A percentile compares a stretch with the other conserved stretches of the same genome.
Conservation (phyloP, 345 rosid genomes). For the Salix purpurea region DNA sequence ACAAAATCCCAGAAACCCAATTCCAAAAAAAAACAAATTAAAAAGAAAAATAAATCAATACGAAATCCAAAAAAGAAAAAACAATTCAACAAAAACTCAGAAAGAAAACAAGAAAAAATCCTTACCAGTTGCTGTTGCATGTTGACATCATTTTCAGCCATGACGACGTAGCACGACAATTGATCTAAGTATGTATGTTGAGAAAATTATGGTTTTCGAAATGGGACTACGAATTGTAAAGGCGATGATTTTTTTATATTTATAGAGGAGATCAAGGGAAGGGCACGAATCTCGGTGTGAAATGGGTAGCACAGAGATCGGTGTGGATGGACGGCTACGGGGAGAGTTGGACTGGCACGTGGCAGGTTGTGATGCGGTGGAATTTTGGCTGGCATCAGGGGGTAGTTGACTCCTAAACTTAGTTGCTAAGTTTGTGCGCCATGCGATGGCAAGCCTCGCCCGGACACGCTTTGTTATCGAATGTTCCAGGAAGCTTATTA, state of each 20-base stretch:
- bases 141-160: slow-evolving; percentile 25
- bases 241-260: neutral
- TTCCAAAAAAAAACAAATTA: neutral
- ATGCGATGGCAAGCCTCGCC: too few relatives aligned
- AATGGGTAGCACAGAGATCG: neutral
- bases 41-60: neutral
- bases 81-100: neutral
- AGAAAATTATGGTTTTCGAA: too few relatives aligned
- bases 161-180: neutral
- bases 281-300: neutral
- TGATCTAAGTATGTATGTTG: neutral
- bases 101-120: neutral
- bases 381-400: neutral
- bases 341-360: neutral
- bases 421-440: neutral
- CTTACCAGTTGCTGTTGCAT: slow-evolving; percentile 21
- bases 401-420: neutral
- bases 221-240: neutral
- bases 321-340: neutral
- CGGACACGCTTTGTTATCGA: too few relatives aligned
- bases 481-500: too few relatives aligned
- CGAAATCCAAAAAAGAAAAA: neutral
- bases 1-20: neutral
- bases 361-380: neutral
- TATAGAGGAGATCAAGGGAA: neutral